Percentiles rank a stretch among this genome's conserved stretches.
These are phyloP conservation scores for Tetragonia tetragonoides DNA, from an alignment of 148 eudicot genomes.

Conservation along the genomic window DNA sequence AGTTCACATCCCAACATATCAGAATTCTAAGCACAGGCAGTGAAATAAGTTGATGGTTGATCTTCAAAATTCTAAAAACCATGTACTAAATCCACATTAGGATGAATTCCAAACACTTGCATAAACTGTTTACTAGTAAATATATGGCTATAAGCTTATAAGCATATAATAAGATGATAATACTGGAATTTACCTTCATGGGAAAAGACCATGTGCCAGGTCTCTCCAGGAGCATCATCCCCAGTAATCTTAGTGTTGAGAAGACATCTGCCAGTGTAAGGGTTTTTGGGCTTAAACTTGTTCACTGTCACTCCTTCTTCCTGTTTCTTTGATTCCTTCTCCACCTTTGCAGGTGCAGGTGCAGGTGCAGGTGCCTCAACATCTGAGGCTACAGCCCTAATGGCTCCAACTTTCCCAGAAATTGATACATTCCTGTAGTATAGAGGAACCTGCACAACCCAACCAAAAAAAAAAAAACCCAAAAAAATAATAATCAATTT, in stretches of 20 bases:
- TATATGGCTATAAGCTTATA: not conserved
- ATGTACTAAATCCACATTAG: no score
- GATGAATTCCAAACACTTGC: no score
- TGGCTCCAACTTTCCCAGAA: conserved; percentile 41
- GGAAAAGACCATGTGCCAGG: conserved; percentile 97
- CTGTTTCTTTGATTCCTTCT: conserved; percentile 75
- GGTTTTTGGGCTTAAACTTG: conserved; percentile 88
- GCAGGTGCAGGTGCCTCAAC: conserved; percentile 43
- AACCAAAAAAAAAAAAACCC: not conserved
- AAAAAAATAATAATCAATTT: not conserved
- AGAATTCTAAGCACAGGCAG: no score
- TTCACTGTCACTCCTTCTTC: conserved; percentile 88
- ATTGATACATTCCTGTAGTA: conserved; percentile 56
- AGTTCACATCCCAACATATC: no score
- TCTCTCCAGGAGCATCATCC: conserved; percentile 98
- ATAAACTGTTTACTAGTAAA: not conserved
- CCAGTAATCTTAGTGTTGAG: conserved; percentile 93
- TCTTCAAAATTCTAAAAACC: no score
- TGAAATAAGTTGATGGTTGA: no score
- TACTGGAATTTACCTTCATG: conserved; percentile 62
- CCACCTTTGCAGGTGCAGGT: conserved; percentile 44
- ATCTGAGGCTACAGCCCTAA: conserved; percentile 79
- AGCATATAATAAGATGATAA: not conserved
- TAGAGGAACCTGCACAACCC: conserved; percentile 50
- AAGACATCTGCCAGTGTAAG: conserved; percentile 78